phyloP scores from a whole-genome alignment of 2,329 filamentous ascomycete species.

The Ophiostoma himal-ulmi region DNA sequence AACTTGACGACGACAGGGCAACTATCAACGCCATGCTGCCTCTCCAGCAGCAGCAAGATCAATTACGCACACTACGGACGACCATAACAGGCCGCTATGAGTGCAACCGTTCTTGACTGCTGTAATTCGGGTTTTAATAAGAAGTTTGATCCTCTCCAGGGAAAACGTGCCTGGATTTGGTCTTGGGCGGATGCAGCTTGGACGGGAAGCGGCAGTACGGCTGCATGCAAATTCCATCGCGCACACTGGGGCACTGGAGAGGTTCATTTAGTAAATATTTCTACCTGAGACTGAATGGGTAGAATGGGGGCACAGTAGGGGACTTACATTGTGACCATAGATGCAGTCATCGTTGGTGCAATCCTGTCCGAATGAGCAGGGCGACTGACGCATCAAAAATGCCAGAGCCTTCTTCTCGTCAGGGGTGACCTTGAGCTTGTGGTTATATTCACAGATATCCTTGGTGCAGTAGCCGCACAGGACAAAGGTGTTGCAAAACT shows the following conservation, averaged over 20 bases:
- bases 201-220: slow-evolving; percentile 51
- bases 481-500: slow-evolving; percentile 59
- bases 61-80: neutral
- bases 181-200: slow-evolving; percentile 53
- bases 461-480: slow-evolving; percentile 53
- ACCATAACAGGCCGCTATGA: too few relatives aligned
- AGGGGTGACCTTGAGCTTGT: slow-evolving; percentile 47
- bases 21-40: neutral
- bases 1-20: neutral
- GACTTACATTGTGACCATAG: slow-evolving; percentile 53
- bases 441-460: slow-evolving; percentile 52
- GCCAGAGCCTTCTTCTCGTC: slow-evolving; percentile 54
- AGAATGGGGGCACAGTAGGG: too few relatives aligned
- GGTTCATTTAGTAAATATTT: neutral
- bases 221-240: slow-evolving; percentile 46
- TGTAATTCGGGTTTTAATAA: neutral
- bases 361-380: slow-evolving; percentile 52
- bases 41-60: neutral
- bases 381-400: slow-evolving; percentile 51
- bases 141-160: slow-evolving; percentile 16
- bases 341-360: slow-evolving; percentile 55
- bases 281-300: neutral
- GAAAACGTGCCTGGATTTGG: slow-evolving; percentile 38
- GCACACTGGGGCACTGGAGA: slow-evolving; percentile 48
- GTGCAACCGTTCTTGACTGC: neutral